A percentile compares a stretch with the other conserved stretches of the same genome.
These are phyloP conservation scores for Helotiales sp. DNA, from an alignment of 2,329 filamentous ascomycete genomes.

Conservation along the genomic window DNA sequence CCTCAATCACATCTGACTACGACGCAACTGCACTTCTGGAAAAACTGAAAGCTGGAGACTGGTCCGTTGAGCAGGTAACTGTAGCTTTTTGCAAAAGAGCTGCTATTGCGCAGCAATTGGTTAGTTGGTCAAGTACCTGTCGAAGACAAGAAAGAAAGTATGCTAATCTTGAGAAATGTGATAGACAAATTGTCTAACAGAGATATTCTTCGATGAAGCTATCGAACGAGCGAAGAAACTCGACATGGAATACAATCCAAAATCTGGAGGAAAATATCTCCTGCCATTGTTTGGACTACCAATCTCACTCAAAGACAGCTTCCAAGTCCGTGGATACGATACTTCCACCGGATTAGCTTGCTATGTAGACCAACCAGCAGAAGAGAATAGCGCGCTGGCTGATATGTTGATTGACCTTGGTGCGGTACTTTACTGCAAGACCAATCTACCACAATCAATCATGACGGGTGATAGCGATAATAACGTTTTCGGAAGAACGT, in stretches of 20 bases:
- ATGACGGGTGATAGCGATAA: constrained; percentile 54
- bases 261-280: constrained; percentile 35
- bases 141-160: neutral
- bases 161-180: neutral
- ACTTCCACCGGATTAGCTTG: constrained; percentile 55
- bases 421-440: constrained; percentile 66
- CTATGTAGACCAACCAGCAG: constrained; percentile 50
- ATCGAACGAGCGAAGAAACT: constrained; percentile 43
- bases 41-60: constrained; percentile 19
- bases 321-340: constrained; percentile 50
- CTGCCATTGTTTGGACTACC: constrained; percentile 63
- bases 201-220: constrained; percentile 49
- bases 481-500: constrained; percentile 55
- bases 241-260: constrained; percentile 36
- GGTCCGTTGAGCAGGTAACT: constrained; percentile 38
- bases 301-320: constrained; percentile 58
- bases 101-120: constrained; percentile 47
- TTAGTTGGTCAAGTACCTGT: constrained; percentile 25
- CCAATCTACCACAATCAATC: constrained; percentile 62
- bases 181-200: constrained; percentile 44
- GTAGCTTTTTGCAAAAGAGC: constrained; percentile 50
- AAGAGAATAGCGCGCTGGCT: constrained; percentile 42
- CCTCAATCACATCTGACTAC: constrained; percentile 22
- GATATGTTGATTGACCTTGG: constrained; percentile 57
- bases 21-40: constrained; percentile 27